These are phyloP conservation scores for Macadamia integrifolia DNA, from an alignment of 164 flowering plant genomes.

Conservation along the genomic window DNA sequence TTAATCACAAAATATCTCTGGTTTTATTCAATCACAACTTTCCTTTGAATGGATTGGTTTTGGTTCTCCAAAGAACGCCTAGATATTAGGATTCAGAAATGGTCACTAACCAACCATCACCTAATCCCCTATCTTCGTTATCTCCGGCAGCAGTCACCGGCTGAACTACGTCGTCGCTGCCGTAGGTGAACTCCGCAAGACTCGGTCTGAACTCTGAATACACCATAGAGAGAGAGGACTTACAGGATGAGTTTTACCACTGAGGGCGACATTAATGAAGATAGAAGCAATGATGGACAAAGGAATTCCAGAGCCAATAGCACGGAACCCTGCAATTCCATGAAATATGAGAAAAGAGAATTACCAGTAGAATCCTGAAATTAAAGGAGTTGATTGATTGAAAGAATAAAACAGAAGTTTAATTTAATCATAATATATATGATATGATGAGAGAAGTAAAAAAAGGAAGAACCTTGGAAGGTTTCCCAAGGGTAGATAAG, in stretches of 20 bases:
- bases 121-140: too few species aligned
- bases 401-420: background rate
- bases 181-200: background rate
- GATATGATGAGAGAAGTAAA: too few species aligned
- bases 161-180: too few species aligned
- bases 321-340: slow-evolving; percentile 46
- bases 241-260: slow-evolving; percentile 57
- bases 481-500: slow-evolving; percentile 22
- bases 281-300: slow-evolving; percentile 35
- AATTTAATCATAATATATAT: background rate
- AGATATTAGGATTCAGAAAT: too few species aligned
- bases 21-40: too few species aligned
- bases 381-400: background rate
- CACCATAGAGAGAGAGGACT: background rate
- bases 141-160: too few species aligned
- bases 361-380: background rate
- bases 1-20: too few species aligned
- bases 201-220: too few species aligned
- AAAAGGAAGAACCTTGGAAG: slow-evolving; percentile 11
- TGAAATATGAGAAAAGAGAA: too few species aligned
- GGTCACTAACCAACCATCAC: too few species aligned
- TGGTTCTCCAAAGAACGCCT: too few species aligned
- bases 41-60: too few species aligned
- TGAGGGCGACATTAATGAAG: slow-evolving; percentile 48
- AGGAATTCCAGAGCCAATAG: slow-evolving; percentile 42